Evolutionary conservation across 2,329 filamentous ascomycete genomes (phyloP), one percentile per base, ranked within the genome.

Genomic region (Tolypocladium nubicola): DNA sequence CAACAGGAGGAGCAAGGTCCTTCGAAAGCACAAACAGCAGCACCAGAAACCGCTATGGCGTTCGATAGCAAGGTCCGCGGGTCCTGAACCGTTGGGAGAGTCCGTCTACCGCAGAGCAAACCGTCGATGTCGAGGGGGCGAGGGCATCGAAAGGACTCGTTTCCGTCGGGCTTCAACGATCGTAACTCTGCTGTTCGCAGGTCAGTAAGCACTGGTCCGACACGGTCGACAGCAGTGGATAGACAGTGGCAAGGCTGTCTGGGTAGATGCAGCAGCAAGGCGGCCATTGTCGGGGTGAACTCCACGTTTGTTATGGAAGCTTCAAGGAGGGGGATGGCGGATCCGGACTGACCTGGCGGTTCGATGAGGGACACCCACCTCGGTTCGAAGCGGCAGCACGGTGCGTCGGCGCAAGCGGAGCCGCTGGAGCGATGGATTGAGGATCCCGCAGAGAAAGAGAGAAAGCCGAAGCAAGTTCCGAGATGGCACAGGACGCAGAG

Each of bases 131-230:
- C 53, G 55, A 54, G 58, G 57, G 52, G 39, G 53, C 21, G 13
- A 33, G 52, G 57, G 45, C 39, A 43, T 52, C 39, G 57, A 56
- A 47, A 61, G 52, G 59, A 59, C 59, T 66, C 60, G 60, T 52
- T 65, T 66, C 61, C 61, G 61, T 68, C 59, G 62, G 67, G 59
- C 61, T 66, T 61, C 62, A 62, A 64, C 54, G 60, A 21, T 30
- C 8, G 47, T 50, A 6, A 5, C 47, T 35, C 19, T 50, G 19
- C 2, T 16, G 47, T 50, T 30, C 9, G 30, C 47, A 21, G 19
- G 47, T 50, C 47, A 50, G 47, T 26, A 35, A 50, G 10, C 19
- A 33, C 26, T 14, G 37, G 19, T 10, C 26, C 26, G 16, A 11
- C 26, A 16, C 16, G 19, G 21, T 16, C 9, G 30, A 50, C 16